These are phyloP conservation scores for Boletus speciosus DNA, from an alignment of 768 basidiomycete species.

Conservation along the genomic window DNA sequence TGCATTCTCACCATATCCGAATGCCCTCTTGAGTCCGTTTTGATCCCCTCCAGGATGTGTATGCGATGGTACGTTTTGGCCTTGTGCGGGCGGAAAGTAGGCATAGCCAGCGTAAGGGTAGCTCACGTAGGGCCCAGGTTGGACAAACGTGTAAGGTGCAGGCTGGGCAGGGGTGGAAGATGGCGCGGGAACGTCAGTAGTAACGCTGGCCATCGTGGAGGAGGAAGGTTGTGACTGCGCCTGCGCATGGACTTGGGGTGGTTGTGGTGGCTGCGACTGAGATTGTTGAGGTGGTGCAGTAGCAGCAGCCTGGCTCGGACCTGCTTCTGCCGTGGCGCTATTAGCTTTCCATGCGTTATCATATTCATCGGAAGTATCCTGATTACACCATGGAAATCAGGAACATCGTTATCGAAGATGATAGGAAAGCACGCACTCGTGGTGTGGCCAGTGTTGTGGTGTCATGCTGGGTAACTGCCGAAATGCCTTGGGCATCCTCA, in stretches of 20 bases:
- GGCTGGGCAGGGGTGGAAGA: constrained; percentile 27
- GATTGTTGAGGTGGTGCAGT: constrained; percentile 21
- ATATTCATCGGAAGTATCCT: constrained; percentile 51
- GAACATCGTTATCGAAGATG: not conserved
- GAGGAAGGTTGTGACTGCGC: constrained; percentile 19
- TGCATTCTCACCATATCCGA: constrained; percentile 25
- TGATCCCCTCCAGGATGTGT: constrained; percentile 26
- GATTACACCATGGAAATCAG: constrained; percentile 13
- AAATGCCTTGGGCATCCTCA: constrained; percentile 27
- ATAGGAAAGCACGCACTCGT: constrained; percentile 22
- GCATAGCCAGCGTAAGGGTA: constrained; percentile 36
- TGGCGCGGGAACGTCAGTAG: constrained; percentile 18
- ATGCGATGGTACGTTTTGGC: constrained; percentile 21
- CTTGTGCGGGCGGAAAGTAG: constrained; percentile 28
- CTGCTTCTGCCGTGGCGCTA: constrained; percentile 38
- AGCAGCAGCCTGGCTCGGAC: constrained; percentile 21
- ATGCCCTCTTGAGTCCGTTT: constrained; percentile 28
- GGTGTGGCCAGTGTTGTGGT: constrained; percentile 19
- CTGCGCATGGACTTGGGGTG: constrained; percentile 17
- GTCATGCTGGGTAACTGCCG: constrained; percentile 23
- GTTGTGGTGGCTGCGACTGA: constrained; percentile 17
- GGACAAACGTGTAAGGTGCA: constrained; percentile 29
- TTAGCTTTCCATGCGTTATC: constrained; percentile 64
- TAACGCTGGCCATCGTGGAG: constrained; percentile 16
- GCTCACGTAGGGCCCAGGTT: constrained; percentile 32